phyloP scores from a whole-genome alignment of 2,329 filamentous ascomycete species.

The Cercospora brassicicola region DNA sequence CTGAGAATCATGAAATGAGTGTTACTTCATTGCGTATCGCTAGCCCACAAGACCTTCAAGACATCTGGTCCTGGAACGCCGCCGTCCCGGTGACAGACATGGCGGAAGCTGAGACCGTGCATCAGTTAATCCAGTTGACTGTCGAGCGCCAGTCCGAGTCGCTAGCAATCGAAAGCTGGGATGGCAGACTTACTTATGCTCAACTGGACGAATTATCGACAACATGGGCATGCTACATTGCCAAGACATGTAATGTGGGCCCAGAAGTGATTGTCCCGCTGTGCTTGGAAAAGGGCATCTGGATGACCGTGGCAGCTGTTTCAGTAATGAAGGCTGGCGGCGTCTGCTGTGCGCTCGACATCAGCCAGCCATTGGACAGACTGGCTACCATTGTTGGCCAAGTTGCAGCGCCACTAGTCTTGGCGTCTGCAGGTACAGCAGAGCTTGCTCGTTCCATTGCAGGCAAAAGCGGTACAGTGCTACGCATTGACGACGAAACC shows the following conservation, averaged over 20 bases:
- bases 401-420: constrained; percentile 26
- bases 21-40: not conserved
- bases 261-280: constrained; percentile 24
- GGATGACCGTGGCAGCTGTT: constrained; percentile 32
- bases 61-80: constrained; percentile 23
- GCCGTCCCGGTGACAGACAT: constrained; percentile 19
- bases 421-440: constrained; percentile 3
- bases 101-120: constrained; percentile 14
- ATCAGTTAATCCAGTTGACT: constrained; percentile 15
- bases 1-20: not conserved
- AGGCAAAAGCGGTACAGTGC: not conserved
- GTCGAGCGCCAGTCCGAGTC: constrained; percentile 14
- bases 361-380: constrained; percentile 29
- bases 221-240: not conserved
- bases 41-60: constrained; percentile 14
- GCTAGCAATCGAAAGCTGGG: constrained; percentile 16
- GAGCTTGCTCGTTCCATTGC: not conserved
- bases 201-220: constrained; percentile 8
- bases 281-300: constrained; percentile 35
- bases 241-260: constrained; percentile 9
- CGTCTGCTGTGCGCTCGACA: constrained; percentile 27
- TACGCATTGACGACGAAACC: not conserved
- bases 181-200: constrained; percentile 9
- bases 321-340: constrained; percentile 37
- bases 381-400: constrained; percentile 33